phyloP scores from a whole-genome alignment of 176 grass and related monocot species.

The Melocanna baccifera region DNA sequence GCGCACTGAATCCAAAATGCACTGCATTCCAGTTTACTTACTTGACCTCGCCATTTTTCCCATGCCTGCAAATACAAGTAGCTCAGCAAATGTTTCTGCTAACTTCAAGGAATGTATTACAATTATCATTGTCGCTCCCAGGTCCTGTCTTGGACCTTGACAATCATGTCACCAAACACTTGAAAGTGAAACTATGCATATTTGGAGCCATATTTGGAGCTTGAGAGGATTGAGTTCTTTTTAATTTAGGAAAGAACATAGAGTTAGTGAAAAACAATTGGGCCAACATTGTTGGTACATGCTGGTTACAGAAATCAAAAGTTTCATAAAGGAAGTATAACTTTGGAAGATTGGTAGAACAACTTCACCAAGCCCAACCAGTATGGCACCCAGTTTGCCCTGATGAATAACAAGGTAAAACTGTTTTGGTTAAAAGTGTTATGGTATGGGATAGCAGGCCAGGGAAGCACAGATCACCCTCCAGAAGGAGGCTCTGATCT shows the following conservation, averaged over 20 bases:
- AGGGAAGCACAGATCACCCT: too few species aligned
- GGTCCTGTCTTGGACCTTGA: background rate
- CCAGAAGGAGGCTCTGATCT: too few species aligned
- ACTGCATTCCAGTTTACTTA: conserved; percentile 76
- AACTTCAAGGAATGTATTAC: conserved; percentile 21
- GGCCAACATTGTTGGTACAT: background rate
- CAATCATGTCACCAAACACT: background rate
- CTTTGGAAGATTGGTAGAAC: background rate
- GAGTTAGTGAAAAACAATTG: background rate
- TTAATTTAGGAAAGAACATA: background rate
- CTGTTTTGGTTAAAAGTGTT: background rate
- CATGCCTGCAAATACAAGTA: conserved; percentile 57
- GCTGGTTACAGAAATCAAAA: background rate
- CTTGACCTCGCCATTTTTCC: conserved; percentile 91
- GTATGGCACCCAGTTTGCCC: background rate
- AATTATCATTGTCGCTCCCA: background rate
- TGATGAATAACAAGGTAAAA: conserved; percentile 6
- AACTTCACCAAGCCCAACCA: conserved; percentile 2
- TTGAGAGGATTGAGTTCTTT: background rate
- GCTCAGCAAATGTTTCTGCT: conserved; percentile 12
- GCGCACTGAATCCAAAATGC: conserved; percentile 94
- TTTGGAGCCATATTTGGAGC: background rate
- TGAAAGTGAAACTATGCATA: background rate
- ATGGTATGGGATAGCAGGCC: too few species aligned
- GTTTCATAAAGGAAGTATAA: background rate